Evolutionary conservation across 2,329 filamentous ascomycete genomes (phyloP).

Genomic region (Alternaria conjuncta): DNA sequence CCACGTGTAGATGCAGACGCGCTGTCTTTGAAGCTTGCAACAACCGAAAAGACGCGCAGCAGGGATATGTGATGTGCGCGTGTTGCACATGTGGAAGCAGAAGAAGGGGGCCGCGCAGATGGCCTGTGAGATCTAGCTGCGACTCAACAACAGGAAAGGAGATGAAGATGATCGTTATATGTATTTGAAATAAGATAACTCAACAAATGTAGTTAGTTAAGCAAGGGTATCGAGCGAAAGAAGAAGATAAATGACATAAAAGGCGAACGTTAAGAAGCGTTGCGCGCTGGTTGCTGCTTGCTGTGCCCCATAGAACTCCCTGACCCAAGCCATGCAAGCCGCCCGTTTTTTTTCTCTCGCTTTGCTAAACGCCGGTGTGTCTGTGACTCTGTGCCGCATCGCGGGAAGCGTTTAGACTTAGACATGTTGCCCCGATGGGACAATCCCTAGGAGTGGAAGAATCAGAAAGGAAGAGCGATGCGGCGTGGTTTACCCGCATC

Average conservation of each 20-base stretch:
- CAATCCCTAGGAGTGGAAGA: neutral
- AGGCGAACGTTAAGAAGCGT: neutral
- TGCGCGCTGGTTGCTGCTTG: slow-evolving; percentile 1
- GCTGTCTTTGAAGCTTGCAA: neutral
- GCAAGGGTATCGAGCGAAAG: slow-evolving; percentile 16
- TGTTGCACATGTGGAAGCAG: neutral
- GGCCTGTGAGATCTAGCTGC: neutral
- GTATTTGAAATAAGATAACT: slow-evolving; percentile 1
- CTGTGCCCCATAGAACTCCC: slow-evolving; percentile 1
- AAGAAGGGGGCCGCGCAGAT: neutral
- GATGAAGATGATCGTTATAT: neutral
- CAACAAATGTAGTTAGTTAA: neutral
- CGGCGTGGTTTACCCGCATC: neutral
- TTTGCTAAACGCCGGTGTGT: slow-evolving; percentile 3
- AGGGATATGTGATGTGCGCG: neutral
- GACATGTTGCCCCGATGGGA: neutral
- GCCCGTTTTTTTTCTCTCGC: slow-evolving; percentile 1
- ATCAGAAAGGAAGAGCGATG: neutral
- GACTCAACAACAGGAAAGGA: neutral
- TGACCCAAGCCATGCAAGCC: slow-evolving; percentile 3
- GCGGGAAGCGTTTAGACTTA: neutral
- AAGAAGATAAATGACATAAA: slow-evolving; percentile 3
- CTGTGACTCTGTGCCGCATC: slow-evolving; percentile 10
- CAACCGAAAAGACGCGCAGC: neutral
- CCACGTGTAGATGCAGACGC: neutral